Base-by-base conservation (phyloP, 805 yeast genomes). In the Kuraishia capsulata region DNA sequence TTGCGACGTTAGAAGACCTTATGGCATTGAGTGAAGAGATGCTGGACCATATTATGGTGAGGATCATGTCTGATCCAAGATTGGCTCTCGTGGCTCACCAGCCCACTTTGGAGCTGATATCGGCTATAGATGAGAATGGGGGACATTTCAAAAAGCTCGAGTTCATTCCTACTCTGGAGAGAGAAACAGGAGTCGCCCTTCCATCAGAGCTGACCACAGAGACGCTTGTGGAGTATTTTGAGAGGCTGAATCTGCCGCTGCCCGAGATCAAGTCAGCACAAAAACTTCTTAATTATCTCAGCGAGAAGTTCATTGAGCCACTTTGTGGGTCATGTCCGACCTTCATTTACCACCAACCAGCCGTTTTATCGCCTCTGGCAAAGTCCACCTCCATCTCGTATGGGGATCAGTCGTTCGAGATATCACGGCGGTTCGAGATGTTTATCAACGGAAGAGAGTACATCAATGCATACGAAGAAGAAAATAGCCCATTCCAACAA, bases 401-500 rank as follows among this genome's bases (percentile, higher is more conserved):
- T 42, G 57, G 55, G 6, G 51, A 52, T 31, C 47, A 52, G 13
- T 44, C 39, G 2, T 67, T 61, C 40, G 65, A 62, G 8, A 52
- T 71, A 3, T 80, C 95, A 0, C 68, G 75, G 35, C 59, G 98
- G 35, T 92, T 90, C 53, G 98, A 92, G 60, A 57, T 92, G 35
- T 88, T 85, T 51, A 78, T 92, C 40, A 61, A 70, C 32, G 89
- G 92, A 0, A 71, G 71, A 44, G 99, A 92, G 57, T 80, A 78
- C 44, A 83, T 81, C 20, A 92, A 92, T 55, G 95, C 97, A 0
- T 92, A 92, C 54, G 98, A 92, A 49, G 99, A 92, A 58, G 97
- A 92, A 53, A 92, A 92, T 57, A 76, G 81, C 30, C 98, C 98
- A 0, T 69, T 69, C 42, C 67, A 64, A 23, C 99, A 92, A 56